Conservation (phyloP, 2,329 filamentous ascomycete species). For the Alternaria gaisen region DNA sequence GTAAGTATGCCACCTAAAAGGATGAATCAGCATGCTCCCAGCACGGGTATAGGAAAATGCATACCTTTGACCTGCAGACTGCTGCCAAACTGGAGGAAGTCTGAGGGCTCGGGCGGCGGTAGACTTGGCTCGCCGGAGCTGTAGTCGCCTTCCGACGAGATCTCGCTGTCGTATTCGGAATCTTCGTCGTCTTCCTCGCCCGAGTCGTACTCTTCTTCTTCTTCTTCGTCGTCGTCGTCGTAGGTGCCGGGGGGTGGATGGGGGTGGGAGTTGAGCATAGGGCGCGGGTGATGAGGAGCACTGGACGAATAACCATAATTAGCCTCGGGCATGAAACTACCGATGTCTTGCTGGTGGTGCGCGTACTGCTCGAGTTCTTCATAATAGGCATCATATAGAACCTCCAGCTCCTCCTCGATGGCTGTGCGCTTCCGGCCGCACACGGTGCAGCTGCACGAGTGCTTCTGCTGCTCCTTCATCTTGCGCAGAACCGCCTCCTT, state of each 20-base stretch:
- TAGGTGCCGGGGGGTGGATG: slow-evolving; percentile 74
- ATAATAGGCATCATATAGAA: slow-evolving; percentile 98
- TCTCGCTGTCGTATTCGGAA: slow-evolving; percentile 62
- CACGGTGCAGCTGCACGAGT: slow-evolving; percentile 97
- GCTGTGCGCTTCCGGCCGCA: slow-evolving; percentile 95
- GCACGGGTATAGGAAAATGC: slow-evolving; percentile 12
- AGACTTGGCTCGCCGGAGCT: slow-evolving; percentile 70
- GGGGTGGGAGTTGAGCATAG: slow-evolving; percentile 67
- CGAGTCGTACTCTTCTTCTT: slow-evolving; percentile 59
- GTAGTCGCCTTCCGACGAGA: slow-evolving; percentile 72
- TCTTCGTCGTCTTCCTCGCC: slow-evolving; percentile 65
- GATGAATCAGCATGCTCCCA: slow-evolving; percentile 34
- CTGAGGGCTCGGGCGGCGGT: slow-evolving; percentile 74
- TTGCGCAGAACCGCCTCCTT: slow-evolving; percentile 98
- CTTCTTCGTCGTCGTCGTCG: slow-evolving; percentile 55
- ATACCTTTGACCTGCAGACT: slow-evolving; percentile 92
- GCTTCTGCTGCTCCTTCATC: slow-evolving; percentile 99
- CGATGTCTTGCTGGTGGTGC: slow-evolving; percentile 78
- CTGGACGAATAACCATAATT: slow-evolving; percentile 64
- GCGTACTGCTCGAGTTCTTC: slow-evolving; percentile 97
- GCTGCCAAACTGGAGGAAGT: slow-evolving; percentile 98
- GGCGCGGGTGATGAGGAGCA: slow-evolving; percentile 67
- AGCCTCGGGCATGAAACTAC: slow-evolving; percentile 73
- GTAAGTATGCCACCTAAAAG: slow-evolving; percentile 90
- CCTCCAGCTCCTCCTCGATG: slow-evolving; percentile 97